phyloP scores from a whole-genome alignment of 805 yeast genomes.

The Teunomyces panamensis region DNA sequence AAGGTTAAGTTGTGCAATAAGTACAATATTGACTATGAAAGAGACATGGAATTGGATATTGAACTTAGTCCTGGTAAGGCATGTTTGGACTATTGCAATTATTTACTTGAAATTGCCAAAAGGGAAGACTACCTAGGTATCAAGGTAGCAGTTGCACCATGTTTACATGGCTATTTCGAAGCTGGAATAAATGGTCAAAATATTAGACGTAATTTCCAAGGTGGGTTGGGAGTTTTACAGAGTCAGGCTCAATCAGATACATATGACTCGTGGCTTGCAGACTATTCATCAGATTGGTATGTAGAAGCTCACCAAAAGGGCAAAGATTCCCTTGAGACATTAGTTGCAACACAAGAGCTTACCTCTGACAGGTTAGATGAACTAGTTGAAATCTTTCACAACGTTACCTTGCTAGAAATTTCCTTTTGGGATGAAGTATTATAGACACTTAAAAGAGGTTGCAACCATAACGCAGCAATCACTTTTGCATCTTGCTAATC shows the following conservation, averaged over 20 bases:
- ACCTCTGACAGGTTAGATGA: slow-evolving; percentile 46
- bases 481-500: not conserved
- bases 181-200: slow-evolving; percentile 43
- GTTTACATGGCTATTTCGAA: slow-evolving; percentile 67
- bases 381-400: slow-evolving; percentile 55
- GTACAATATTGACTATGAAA: slow-evolving; percentile 39
- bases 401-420: slow-evolving; percentile 59
- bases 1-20: slow-evolving; percentile 41
- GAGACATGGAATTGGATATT: slow-evolving; percentile 37
- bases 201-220: slow-evolving; percentile 22
- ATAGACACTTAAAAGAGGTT: not conserved
- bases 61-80: slow-evolving; percentile 52
- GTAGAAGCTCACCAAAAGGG: slow-evolving; percentile 52
- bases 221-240: slow-evolving; percentile 5
- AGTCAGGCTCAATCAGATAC: slow-evolving; percentile 23
- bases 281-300: slow-evolving; percentile 61
- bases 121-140: slow-evolving; percentile 60
- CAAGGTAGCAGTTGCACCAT: slow-evolving; percentile 69
- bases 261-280: slow-evolving; percentile 56
- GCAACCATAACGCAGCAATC: not conserved
- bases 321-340: slow-evolving; percentile 42
- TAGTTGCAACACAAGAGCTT: slow-evolving; percentile 31
- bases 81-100: slow-evolving; percentile 59
- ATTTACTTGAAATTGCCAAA: slow-evolving; percentile 51
- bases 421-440: slow-evolving; percentile 62